Conservation (phyloP, 805 yeast species). For the Lipomyces anomalus region DNA sequence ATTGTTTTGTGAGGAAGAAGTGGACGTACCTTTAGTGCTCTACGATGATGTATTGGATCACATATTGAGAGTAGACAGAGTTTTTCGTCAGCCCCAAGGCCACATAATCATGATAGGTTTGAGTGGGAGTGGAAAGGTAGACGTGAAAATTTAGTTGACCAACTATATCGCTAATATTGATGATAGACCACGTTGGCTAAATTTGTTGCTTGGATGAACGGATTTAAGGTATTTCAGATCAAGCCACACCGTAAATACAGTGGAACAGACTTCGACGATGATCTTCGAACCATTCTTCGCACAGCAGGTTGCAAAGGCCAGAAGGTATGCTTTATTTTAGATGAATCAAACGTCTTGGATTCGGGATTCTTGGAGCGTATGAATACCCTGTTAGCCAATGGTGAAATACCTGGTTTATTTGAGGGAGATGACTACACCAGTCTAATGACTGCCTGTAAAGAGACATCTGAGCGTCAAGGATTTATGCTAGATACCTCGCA, state of each 20-base stretch:
- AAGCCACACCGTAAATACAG: constrained; percentile 50
- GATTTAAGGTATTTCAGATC: constrained; percentile 56
- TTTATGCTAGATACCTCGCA: constrained; percentile 57
- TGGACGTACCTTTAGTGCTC: constrained; percentile 53
- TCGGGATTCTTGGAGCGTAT: constrained; percentile 80
- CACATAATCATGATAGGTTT: constrained; percentile 83
- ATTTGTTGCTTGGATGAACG: constrained; percentile 91
- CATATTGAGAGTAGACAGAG: constrained; percentile 72
- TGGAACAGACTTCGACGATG: constrained; percentile 60
- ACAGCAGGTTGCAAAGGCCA: constrained; percentile 52
- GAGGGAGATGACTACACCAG: constrained; percentile 60
- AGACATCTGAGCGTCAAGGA: constrained; percentile 56
- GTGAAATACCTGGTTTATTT: constrained; percentile 86
- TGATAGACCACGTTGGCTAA: constrained; percentile 52
- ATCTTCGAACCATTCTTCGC: constrained; percentile 50
- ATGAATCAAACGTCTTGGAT: constrained; percentile 71
- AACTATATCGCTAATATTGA: constrained; percentile 3
- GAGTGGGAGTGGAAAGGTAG: constrained; percentile 66
- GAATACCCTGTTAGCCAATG: constrained; percentile 89
- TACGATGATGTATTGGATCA: constrained; percentile 71
- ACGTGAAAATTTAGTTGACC: no score
- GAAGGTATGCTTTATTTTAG: constrained; percentile 64
- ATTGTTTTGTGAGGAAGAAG: constrained; percentile 63
- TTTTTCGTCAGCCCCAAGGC: constrained; percentile 78
- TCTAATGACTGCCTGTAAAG: constrained; percentile 51